phyloP scores from a whole-genome alignment of 495 filamentous ascomycete species.

The Aspergillus coremiiformis region DNA sequence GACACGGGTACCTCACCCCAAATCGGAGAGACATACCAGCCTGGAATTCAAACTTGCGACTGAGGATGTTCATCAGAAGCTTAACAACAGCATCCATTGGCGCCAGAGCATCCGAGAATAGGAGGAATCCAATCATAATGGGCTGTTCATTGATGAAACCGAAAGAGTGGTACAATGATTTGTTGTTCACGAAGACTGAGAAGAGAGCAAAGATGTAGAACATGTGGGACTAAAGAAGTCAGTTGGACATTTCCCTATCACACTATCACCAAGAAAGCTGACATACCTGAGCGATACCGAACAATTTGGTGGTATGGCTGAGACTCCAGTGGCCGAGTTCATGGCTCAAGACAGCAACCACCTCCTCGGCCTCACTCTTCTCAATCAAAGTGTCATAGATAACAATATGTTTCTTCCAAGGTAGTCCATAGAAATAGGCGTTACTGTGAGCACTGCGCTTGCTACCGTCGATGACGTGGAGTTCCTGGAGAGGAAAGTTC shows the following conservation, averaged over 20 bases:
- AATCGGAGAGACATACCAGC: constrained; percentile 52
- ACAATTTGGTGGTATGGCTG: constrained; percentile 87
- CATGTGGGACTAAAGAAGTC: constrained; percentile 58
- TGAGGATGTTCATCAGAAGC: constrained; percentile 91
- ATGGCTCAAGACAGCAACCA: constrained; percentile 89
- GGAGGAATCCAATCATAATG: constrained; percentile 91
- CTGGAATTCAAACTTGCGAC: constrained; percentile 89
- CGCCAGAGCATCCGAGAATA: constrained; percentile 88
- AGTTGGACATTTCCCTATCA: background rate
- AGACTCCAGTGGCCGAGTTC: constrained; percentile 96
- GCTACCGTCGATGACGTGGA: constrained; percentile 95
- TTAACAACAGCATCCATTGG: constrained; percentile 90
- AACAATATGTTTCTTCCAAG: constrained; percentile 99
- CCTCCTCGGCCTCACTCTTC: constrained; percentile 83
- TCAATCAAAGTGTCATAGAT: constrained; percentile 97
- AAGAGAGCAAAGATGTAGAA: constrained; percentile 96
- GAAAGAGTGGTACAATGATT: constrained; percentile 81
- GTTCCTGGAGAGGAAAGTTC: constrained; percentile 81
- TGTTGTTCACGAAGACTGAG: constrained; percentile 94
- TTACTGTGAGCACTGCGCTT: constrained; percentile 97
- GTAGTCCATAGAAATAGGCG: constrained; percentile 95
- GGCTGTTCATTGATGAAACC: constrained; percentile 80
- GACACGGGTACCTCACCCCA: background rate
- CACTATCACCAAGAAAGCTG: background rate
- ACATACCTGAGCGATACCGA: constrained; percentile 77